Evolutionary conservation across 1,139 yeast species (phyloP), one percentile per base, ranked within the genome.

Genomic region (Candida tunisiensis): DNA sequence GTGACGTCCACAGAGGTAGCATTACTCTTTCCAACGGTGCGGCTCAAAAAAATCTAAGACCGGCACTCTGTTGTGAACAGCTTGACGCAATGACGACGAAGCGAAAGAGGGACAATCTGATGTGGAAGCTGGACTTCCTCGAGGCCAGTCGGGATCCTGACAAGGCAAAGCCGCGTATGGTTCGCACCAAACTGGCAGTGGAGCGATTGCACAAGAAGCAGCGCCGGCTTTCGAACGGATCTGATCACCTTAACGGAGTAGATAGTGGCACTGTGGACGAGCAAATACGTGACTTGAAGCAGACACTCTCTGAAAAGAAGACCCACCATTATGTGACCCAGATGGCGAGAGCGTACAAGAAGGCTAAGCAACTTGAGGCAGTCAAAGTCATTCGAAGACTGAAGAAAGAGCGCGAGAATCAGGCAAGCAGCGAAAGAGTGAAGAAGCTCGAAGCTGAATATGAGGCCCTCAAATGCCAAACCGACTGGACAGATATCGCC

Each of bases 41-140:
- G n/a, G n/a, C n/a, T n/a, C n/a, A n/a, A n/a, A n/a, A n/a, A n/a
- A n/a, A n/a, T n/a, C n/a, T n/a, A n/a, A n/a, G n/a, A n/a, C n/a
- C n/a, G n/a, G n/a, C n/a, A 7, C 19, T 17, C 19, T 17, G 8
- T 17, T 9, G 7, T 17, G 19, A 9, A 9, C 19, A 17, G 8
- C 19, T 17, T 17, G 19, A 17, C 19, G 9, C 7, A 9, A 17
- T 7, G 7, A 7, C 9, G 7, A 7, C 9, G 19, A 13, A 6
- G 14, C 11, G 24, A 14, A 41, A 38, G 36, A 47, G 44, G 29
- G 50, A 50, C 28, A 55, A 55, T 31, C 37, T 52, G 29, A 31
- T 44, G 13, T 53, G 54, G 45, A 44, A 52, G 35, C 41, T 55
- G 25, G 60, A 55, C 34, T 27, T 52, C 23, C 41, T 55, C 4